Base-by-base conservation (phyloP, 768 basidiomycete species). In the Roridomyces roridus region DNA sequence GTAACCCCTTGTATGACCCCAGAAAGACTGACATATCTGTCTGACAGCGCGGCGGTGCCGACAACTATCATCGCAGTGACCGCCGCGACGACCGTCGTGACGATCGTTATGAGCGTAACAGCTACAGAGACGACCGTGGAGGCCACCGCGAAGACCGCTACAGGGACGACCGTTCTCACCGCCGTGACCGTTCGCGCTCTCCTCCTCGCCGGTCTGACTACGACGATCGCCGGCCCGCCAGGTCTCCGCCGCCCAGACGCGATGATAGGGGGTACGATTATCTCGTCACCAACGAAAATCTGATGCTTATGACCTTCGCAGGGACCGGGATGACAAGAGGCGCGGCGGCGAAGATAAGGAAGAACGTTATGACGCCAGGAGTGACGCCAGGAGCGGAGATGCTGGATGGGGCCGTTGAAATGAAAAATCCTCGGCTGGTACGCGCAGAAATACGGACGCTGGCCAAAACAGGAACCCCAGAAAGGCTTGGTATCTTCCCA, bases 251-350 rank as follows among this genome's bases (percentile, higher is more conserved):
- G 65, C 82, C 85, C 57, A 83, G 80, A 82, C 89, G 91, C 82
- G 89, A 92, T 76, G 89, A 92, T 80, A 89, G 92, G 87, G 90
- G 89, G 86, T 91, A 92, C 86, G 91, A 92, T 85, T 88, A 91
- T 84, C 81, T 85, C 88, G 90, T 86, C 87, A 87, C 74, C 88
- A 85, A 79, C 86, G 85, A 86, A 83, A 77, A 72, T 88, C 88
- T 86, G 88, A 91, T 82, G 84, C 83, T 86, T 86, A 87, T 87
- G 89, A 91, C 74, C 89, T 91, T 70, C 88, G 88, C 79, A 89
- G 89, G 86, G 89, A 92, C 73, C 81, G 88, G 73, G 89, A 91
- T 70, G 87, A 88, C 73, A 82, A 83, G 76, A 86, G 87, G 75
- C 88, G 90, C 76, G 90, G 92, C 63, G n/a, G n/a, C n/a, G n/a